Evolutionary conservation across 139 green algal genomes (phyloP).

Genomic region (Tetradesmus lagerheimii): DNA sequence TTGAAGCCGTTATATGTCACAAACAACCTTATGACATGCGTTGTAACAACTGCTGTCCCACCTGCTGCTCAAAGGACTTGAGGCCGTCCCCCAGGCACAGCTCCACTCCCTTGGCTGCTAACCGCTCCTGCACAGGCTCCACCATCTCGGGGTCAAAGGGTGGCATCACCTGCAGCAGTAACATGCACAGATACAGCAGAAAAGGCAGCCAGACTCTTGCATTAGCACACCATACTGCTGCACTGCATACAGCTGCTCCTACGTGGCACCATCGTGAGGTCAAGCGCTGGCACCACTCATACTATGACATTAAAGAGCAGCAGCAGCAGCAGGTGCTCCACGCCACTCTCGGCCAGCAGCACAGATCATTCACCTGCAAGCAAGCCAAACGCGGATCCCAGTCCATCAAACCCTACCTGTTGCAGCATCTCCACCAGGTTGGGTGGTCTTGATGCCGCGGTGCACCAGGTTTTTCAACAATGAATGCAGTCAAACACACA

Average conservation of each 20-base stretch:
- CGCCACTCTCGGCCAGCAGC: no score
- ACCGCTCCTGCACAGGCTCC: constrained; percentile 51
- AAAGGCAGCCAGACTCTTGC: background rate
- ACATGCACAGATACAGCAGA: constrained; percentile 6
- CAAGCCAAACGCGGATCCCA: no score
- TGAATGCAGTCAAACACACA: constrained; percentile 55
- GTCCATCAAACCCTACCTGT: background rate
- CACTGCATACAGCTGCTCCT: no score
- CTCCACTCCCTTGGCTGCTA: constrained; percentile 54
- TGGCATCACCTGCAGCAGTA: constrained; percentile 60
- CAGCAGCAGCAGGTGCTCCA: constrained; percentile 15
- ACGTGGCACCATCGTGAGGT: constrained; percentile 60
- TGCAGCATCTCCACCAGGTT: constrained; percentile 57
- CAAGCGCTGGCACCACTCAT: constrained; percentile 62
- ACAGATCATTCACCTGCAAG: no score
- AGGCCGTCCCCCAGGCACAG: constrained; percentile 61
- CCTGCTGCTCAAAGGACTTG: constrained; percentile 54
- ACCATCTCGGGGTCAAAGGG: constrained; percentile 67
- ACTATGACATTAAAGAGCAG: background rate
- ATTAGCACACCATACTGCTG: constrained; percentile 3
- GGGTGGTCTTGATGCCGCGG: constrained; percentile 52
- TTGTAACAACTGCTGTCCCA: background rate
- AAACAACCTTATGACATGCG: no score
- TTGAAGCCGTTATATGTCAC: no score
- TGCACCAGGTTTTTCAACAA: constrained; percentile 70